Conservation (phyloP, 805 yeast genomes). For the Yarrowia osloensis region DNA sequence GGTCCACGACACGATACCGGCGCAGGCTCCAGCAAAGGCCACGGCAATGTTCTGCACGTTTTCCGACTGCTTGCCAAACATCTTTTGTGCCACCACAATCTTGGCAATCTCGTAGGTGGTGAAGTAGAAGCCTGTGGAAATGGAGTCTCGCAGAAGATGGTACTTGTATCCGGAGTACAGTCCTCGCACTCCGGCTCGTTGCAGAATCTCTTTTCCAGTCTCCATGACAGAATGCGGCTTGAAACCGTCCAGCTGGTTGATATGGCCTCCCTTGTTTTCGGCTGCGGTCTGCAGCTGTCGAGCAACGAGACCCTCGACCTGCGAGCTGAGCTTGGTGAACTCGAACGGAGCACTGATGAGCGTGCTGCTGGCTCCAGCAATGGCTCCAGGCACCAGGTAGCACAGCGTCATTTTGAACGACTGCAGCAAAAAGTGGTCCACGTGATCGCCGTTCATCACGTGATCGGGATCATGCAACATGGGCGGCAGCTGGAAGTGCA, state of each 20-base stretch:
- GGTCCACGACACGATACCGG: slow-evolving; percentile 77
- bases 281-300: slow-evolving; percentile 40
- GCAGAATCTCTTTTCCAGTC: slow-evolving; percentile 56
- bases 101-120: slow-evolving; percentile 75
- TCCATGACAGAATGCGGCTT: slow-evolving; percentile 45
- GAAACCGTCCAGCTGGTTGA: slow-evolving; percentile 32
- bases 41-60: slow-evolving; percentile 49
- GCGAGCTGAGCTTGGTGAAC: slow-evolving; percentile 78
- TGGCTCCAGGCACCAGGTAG: slow-evolving; percentile 54
- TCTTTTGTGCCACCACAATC: slow-evolving; percentile 44
- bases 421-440: slow-evolving; percentile 25
- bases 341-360: slow-evolving; percentile 80
- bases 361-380: slow-evolving; percentile 59
- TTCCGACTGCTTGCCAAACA: slow-evolving; percentile 37
- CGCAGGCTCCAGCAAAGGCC: slow-evolving; percentile 73
- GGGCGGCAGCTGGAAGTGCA: slow-evolving; percentile 32
- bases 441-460: not conserved
- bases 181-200: slow-evolving; percentile 61
- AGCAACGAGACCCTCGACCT: slow-evolving; percentile 53
- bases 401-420: slow-evolving; percentile 34
- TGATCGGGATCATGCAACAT: slow-evolving; percentile 21
- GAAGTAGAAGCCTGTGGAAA: slow-evolving; percentile 73
- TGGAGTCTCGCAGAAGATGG: slow-evolving; percentile 67
- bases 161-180: slow-evolving; percentile 72
- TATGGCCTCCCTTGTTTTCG: slow-evolving; percentile 43